These are phyloP conservation scores for Prunella vulgaris DNA, from an alignment of 257 asterid genomes.

Conservation along the genomic window DNA sequence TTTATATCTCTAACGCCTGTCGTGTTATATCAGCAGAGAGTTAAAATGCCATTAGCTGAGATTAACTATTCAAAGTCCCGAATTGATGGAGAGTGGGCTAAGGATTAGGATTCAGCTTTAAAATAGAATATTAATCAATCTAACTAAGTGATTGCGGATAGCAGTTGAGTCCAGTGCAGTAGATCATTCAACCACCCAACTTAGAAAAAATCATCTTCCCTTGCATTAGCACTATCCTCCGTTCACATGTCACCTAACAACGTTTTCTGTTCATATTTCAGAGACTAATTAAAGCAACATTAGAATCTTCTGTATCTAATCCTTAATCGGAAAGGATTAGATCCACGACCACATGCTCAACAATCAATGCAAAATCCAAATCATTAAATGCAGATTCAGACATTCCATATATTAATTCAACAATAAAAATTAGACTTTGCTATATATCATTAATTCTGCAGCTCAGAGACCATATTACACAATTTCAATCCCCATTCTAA, in stretches of 20 bases:
- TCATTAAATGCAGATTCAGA: not conserved
- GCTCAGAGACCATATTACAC: not conserved
- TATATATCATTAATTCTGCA: not conserved
- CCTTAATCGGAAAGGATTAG: not conserved
- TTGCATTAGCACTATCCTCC: slow-evolving; percentile 9
- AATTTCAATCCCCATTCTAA: not conserved
- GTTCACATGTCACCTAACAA: not conserved
- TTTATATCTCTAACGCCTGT: slow-evolving; percentile 3
- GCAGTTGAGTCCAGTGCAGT: no score
- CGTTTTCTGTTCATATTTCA: not conserved
- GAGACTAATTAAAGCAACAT: not conserved
- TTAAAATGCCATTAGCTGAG: not conserved
- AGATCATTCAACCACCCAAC: not conserved
- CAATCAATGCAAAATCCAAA: not conserved
- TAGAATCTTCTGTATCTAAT: not conserved
- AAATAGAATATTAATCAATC: not conserved
- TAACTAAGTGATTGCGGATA: not conserved
- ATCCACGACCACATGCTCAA: not conserved
- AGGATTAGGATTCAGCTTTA: not conserved
- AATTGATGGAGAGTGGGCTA: not conserved
- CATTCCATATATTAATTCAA: not conserved
- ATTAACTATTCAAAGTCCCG: not conserved
- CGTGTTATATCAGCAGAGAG: slow-evolving; percentile 7
- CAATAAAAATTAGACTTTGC: not conserved
- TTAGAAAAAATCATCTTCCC: not conserved